Evolutionary conservation across 1,284 basidiomycete species (phyloP).

Genomic region (Moesziomyces aphidis): DNA sequence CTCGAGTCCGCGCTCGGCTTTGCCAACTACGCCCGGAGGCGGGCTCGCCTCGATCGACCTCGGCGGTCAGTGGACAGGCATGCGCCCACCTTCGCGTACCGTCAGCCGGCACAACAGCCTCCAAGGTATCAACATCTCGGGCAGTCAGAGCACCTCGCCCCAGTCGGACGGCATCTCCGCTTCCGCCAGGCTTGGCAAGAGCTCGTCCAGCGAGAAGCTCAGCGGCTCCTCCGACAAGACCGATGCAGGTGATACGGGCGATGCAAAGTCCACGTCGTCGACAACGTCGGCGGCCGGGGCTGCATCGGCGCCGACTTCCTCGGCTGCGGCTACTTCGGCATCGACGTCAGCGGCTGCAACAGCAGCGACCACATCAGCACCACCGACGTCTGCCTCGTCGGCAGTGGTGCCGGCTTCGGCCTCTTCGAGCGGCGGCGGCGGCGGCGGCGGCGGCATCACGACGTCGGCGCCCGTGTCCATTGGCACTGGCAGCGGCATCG

Average conservation of each 20-base stretch:
- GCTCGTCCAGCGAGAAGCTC: conserved; percentile 35
- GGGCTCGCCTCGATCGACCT: conserved; percentile 38
- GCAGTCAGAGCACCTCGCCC: conserved; percentile 28
- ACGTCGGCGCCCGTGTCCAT: conserved; percentile 28
- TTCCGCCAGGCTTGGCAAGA: conserved; percentile 27
- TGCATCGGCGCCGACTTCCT: background rate
- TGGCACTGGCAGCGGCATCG: conserved; percentile 34
- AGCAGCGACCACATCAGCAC: conserved; percentile 3
- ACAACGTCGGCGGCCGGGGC: conserved; percentile 5
- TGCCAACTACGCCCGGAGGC: conserved; percentile 34
- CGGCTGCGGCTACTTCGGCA: conserved; percentile 12
- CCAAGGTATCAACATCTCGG: conserved; percentile 36
- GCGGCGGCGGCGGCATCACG: conserved; percentile 4
- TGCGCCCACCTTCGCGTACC: conserved; percentile 42
- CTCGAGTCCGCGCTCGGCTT: conserved; percentile 52
- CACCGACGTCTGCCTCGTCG: conserved; percentile 10
- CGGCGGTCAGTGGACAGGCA: conserved; percentile 48
- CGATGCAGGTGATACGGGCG: conserved; percentile 4
- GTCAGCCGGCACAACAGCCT: conserved; percentile 51
- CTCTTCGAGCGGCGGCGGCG: background rate
- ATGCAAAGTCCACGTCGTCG: conserved; percentile 3
- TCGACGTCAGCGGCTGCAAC: conserved; percentile 6
- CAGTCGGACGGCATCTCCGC: conserved; percentile 32
- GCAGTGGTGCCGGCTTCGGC: conserved; percentile 3
- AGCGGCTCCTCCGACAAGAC: conserved; percentile 18